phyloP scores from a whole-genome alignment of 2,329 filamentous ascomycete species.

The Raffaelea ambrosiae region DNA sequence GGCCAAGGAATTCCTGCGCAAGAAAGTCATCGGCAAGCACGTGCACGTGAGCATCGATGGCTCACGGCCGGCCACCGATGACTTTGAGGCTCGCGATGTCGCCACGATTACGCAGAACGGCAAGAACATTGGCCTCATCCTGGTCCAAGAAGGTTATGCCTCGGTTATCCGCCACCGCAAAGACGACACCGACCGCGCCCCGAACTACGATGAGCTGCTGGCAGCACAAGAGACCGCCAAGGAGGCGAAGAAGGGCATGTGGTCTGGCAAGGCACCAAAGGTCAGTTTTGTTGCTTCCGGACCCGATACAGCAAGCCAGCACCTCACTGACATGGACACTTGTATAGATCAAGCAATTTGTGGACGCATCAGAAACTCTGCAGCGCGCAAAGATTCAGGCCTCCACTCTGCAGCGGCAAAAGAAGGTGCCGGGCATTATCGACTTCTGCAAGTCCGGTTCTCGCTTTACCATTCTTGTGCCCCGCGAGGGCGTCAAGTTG shows the following conservation, averaged over 20 bases:
- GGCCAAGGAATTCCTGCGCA: constrained; percentile 91
- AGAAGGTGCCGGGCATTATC: constrained; percentile 85
- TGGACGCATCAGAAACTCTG: constrained; percentile 83
- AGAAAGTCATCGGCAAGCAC: constrained; percentile 92
- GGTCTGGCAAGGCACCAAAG: constrained; percentile 82
- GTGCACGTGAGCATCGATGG: constrained; percentile 85
- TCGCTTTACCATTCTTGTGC: constrained; percentile 84
- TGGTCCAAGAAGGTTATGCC: constrained; percentile 90
- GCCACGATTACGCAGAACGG: constrained; percentile 76
- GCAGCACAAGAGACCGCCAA: constrained; percentile 76
- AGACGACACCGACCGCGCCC: constrained; percentile 87
- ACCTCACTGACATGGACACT: no score
- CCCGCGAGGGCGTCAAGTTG: constrained; percentile 86
- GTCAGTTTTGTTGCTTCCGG: not conserved
- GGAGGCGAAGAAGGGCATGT: constrained; percentile 86
- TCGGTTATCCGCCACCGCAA: constrained; percentile 92
- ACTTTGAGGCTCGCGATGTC: constrained; percentile 90
- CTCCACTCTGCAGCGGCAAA: constrained; percentile 78
- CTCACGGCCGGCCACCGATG: constrained; percentile 79
- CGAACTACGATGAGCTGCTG: constrained; percentile 85
- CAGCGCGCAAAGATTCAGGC: constrained; percentile 96
- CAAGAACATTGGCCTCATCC: constrained; percentile 74
- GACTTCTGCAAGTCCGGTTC: constrained; percentile 98
- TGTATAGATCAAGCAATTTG: constrained; percentile 71
- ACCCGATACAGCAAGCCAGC: no score